Evolutionary conservation across 2,329 filamentous ascomycete genomes (phyloP).

Genomic region (Gyromitra esculenta): DNA sequence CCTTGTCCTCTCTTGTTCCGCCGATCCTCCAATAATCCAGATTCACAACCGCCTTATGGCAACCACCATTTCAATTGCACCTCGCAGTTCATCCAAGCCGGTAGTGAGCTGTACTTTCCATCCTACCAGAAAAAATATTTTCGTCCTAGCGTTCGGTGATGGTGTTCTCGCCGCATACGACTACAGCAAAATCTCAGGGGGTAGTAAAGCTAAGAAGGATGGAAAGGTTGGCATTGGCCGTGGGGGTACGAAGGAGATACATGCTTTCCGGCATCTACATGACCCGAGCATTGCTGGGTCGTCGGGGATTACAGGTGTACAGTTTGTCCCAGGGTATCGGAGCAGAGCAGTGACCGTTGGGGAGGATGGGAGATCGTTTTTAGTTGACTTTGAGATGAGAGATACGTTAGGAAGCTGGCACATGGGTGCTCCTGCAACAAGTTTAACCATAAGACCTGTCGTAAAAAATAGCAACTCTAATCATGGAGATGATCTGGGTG

Average conservation of each 20-base stretch:
- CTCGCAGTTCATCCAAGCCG: constrained; percentile 54
- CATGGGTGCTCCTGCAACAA: constrained; percentile 56
- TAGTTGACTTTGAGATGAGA: constrained; percentile 57
- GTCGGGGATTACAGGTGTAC: constrained; percentile 56
- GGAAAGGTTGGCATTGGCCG: constrained; percentile 51
- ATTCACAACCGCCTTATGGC: constrained; percentile 56
- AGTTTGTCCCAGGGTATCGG: constrained; percentile 57
- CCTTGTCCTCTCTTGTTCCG: constrained; percentile 57
- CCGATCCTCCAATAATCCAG: constrained; percentile 56
- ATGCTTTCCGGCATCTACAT: constrained; percentile 57
- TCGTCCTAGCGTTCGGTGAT: constrained; percentile 57
- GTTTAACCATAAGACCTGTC: constrained; percentile 54
- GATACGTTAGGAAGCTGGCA: constrained; percentile 56
- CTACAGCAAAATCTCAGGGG: constrained; percentile 55
- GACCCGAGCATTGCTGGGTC: constrained; percentile 56
- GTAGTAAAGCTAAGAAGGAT: constrained; percentile 48
- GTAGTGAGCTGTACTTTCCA: constrained; percentile 57
- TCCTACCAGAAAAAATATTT: constrained; percentile 56
- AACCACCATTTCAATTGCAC: constrained; percentile 56
- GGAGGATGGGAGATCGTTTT: constrained; percentile 56
- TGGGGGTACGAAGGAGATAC: constrained; percentile 55
- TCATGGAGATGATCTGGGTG: constrained; percentile 49
- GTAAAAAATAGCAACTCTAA: constrained; percentile 37
- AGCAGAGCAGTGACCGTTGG: constrained; percentile 57
- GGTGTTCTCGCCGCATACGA: constrained; percentile 58